Evolutionary conservation across 805 yeast genomes (phyloP).

Genomic region (Starmerella potacharoeniae): DNA sequence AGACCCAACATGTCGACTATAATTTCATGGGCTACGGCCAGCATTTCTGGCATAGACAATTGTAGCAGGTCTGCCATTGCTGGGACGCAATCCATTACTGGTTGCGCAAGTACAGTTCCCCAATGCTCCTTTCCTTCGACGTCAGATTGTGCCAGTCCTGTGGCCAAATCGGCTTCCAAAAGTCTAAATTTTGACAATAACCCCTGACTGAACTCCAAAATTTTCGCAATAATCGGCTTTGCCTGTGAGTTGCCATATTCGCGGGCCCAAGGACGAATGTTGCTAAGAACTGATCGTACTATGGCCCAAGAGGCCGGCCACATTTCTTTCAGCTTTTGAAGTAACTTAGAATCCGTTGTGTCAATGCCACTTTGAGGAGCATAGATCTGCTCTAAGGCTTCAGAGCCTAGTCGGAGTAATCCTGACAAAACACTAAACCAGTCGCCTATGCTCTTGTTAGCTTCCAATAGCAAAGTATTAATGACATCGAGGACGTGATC

Average conservation of each 20-base stretch:
- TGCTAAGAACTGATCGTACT: conserved; percentile 52
- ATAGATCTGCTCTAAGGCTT: conserved; percentile 12
- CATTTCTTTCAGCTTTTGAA: conserved; percentile 27
- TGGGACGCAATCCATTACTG: conserved; percentile 46
- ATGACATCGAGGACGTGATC: background rate
- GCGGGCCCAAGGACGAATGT: conserved; percentile 67
- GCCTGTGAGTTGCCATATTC: conserved; percentile 44
- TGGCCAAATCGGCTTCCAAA: conserved; percentile 28
- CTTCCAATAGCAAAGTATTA: conserved; percentile 4
- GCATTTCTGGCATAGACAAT: conserved; percentile 64
- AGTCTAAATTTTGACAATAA: conserved; percentile 55
- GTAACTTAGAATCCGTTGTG: conserved; percentile 1
- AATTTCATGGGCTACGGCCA: conserved; percentile 25
- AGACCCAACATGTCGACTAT: conserved; percentile 24
- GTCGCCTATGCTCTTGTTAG: background rate
- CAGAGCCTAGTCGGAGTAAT: conserved; percentile 2
- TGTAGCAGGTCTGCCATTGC: conserved; percentile 71
- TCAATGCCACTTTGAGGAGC: conserved; percentile 17
- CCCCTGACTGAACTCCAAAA: conserved; percentile 62
- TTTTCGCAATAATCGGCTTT: conserved; percentile 76
- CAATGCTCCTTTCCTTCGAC: conserved; percentile 2
- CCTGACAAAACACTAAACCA: conserved; percentile 17
- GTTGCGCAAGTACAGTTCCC: conserved; percentile 29
- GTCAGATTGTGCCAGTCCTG: background rate
- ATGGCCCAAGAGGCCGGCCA: conserved; percentile 72